Evolutionary conservation across 1,284 basidiomycete species (phyloP).

Genomic region (Ceratobasidium sp.): DNA sequence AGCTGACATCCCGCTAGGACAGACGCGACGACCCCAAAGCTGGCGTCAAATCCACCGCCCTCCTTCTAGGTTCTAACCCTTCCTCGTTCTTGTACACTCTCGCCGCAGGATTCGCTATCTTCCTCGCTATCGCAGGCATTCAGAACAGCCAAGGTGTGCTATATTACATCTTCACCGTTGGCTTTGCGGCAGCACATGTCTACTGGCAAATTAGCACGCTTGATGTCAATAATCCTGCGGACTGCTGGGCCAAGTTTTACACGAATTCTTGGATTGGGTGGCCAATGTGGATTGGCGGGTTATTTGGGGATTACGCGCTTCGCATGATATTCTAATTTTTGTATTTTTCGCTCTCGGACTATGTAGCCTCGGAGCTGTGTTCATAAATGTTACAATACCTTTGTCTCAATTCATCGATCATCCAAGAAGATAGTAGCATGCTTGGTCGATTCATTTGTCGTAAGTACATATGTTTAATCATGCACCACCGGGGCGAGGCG

Average conservation of each 20-base stretch:
- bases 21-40: conserved; percentile 67
- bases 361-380: neutral
- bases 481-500: conserved; percentile 35
- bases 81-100: conserved; percentile 68
- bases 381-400: neutral
- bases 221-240: conserved; percentile 67
- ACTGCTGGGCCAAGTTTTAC: conserved; percentile 64
- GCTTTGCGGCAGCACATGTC: conserved; percentile 65
- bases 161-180: conserved; percentile 70
- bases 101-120: conserved; percentile 64
- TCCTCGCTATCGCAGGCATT: conserved; percentile 65
- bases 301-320: conserved; percentile 12
- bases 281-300: conserved; percentile 26
- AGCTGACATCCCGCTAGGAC: conserved; percentile 54
- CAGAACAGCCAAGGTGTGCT: conserved; percentile 65
- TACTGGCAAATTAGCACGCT: conserved; percentile 71
- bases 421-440: neutral
- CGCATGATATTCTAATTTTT: conserved; percentile 5
- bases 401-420: neutral
- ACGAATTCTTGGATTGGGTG: conserved; percentile 42
- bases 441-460: conserved; percentile 23
- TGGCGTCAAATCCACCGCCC: conserved; percentile 70
- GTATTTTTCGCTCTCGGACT: neutral
- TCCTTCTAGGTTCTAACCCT: conserved; percentile 70
- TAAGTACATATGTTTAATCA: conserved; percentile 21